Percentiles rank a stretch among this genome's conserved stretches.
Evolutionary conservation across 2,329 filamentous ascomycete species (phyloP).

Genomic region (Phialophora macrospora): DNA sequence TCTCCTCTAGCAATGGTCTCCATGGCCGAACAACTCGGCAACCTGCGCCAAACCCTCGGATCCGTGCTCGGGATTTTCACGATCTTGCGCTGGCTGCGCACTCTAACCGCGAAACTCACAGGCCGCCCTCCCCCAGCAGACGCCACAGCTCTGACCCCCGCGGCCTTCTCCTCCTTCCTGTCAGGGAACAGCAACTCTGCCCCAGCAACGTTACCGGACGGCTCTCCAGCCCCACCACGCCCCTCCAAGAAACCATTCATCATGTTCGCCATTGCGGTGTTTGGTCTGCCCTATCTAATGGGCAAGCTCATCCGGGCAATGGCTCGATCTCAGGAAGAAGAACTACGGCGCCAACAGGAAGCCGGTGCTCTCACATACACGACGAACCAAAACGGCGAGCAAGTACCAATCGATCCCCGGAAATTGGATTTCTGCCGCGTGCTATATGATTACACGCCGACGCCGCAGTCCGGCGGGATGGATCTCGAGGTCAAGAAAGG

Average conservation of each 20-base stretch:
- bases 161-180: conserved; percentile 88
- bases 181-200: conserved; percentile 59
- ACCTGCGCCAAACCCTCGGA: conserved; percentile 88
- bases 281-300: conserved; percentile 96
- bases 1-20: conserved; percentile 83
- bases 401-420: conserved; percentile 72
- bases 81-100: conserved; percentile 90
- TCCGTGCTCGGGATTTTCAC: conserved; percentile 96
- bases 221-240: conserved; percentile 67
- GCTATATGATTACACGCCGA: conserved; percentile 90
- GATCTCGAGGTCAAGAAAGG: conserved; percentile 93
- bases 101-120: conserved; percentile 87
- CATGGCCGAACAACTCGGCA: conserved; percentile 95
- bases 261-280: conserved; percentile 92
- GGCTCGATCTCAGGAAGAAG: conserved; percentile 82
- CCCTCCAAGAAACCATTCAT: conserved; percentile 94
- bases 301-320: conserved; percentile 89
- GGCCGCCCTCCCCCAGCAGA: conserved; percentile 88
- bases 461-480: conserved; percentile 69
- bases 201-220: conserved; percentile 63
- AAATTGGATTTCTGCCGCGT: conserved; percentile 97
- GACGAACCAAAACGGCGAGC: conserved; percentile 44
- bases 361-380: conserved; percentile 56
- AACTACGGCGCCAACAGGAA: conserved; percentile 59
- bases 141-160: conserved; percentile 82